phyloP scores from a whole-genome alignment of 805 yeast species.

The Candida mattraensis region DNA sequence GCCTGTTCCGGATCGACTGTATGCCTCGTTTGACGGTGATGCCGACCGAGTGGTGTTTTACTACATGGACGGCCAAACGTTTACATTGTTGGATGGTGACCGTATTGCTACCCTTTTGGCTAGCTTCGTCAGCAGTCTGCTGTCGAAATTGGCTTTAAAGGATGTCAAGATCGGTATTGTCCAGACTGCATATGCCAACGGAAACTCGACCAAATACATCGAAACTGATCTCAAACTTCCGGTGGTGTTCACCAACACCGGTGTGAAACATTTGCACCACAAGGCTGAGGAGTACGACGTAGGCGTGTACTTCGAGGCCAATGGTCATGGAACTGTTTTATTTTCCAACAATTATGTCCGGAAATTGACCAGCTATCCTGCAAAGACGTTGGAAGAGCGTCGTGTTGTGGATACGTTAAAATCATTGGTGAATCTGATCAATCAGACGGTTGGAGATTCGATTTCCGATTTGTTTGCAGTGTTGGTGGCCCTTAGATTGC shows the following conservation, averaged over 20 bases:
- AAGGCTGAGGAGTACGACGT: slow-evolving; percentile 82
- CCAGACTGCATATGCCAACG: slow-evolving; percentile 98
- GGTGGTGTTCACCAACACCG: slow-evolving; percentile 88
- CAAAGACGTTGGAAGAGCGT: slow-evolving; percentile 44
- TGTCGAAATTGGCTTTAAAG: slow-evolving; percentile 42
- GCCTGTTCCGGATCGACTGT: slow-evolving; percentile 49
- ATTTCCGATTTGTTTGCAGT: slow-evolving; percentile 87
- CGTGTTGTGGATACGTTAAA: slow-evolving; percentile 54
- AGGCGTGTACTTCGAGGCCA: slow-evolving; percentile 96
- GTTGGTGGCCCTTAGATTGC: slow-evolving; percentile 57
- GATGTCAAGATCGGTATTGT: slow-evolving; percentile 66
- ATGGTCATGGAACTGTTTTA: slow-evolving; percentile 97
- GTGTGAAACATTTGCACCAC: slow-evolving; percentile 95
- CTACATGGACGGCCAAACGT: slow-evolving; percentile 42
- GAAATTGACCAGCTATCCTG: slow-evolving; percentile 37
- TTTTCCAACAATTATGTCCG: slow-evolving; percentile 58
- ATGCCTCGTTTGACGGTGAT: slow-evolving; percentile 93
- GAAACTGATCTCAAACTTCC: slow-evolving; percentile 63
- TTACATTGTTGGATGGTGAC: slow-evolving; percentile 84
- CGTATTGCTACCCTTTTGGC: slow-evolving; percentile 87
- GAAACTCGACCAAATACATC: slow-evolving; percentile 78
- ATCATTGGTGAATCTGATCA: slow-evolving; percentile 69
- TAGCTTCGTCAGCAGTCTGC: slow-evolving; percentile 50
- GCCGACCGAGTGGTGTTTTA: slow-evolving; percentile 93
- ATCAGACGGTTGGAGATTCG: slow-evolving; percentile 98